phyloP scores from a whole-genome alignment of 108 stramenopile species.

The Fragilaria radians region DNA sequence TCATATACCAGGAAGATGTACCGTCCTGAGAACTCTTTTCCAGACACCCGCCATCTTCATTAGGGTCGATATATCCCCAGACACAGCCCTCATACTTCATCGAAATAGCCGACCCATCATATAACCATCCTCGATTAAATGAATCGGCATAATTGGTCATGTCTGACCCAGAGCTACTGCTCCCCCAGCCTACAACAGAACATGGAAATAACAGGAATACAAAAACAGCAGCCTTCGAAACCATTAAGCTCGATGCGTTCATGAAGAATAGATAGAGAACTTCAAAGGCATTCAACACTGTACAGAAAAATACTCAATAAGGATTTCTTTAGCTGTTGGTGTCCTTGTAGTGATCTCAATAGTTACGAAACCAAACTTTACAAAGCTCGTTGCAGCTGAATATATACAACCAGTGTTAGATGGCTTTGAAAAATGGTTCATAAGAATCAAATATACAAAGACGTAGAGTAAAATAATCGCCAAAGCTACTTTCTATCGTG shows the following conservation, averaged over 20 bases:
- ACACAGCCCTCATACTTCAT: slow-evolving; percentile 73
- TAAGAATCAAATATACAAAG: neutral
- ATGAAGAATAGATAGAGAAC: too few species aligned
- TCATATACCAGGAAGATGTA: slow-evolving; percentile 80
- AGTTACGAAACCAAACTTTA: slow-evolving; percentile 5
- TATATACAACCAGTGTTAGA: too few species aligned
- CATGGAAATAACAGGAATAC: neutral
- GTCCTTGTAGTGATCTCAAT: neutral
- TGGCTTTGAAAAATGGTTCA: neutral
- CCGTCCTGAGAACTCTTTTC: slow-evolving; percentile 64
- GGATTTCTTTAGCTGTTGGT: neutral
- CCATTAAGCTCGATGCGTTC: neutral
- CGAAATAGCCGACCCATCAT: slow-evolving; percentile 35
- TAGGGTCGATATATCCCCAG: slow-evolving; percentile 54
- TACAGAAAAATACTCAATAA: neutral
- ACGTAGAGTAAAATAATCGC: neutral
- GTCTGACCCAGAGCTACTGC: slow-evolving; percentile 11
- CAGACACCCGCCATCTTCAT: slow-evolving; percentile 63
- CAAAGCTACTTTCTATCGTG: too few species aligned
- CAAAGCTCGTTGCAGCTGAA: too few species aligned
- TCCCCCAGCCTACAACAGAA: slow-evolving; percentile 2
- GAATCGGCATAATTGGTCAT: slow-evolving; percentile 39
- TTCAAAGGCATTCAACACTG: neutral
- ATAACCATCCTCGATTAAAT: slow-evolving; percentile 50
- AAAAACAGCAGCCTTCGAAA: neutral